Evolutionary conservation across 306 rosid genomes (phyloP).

Genomic region (Arachis stenosperma): DNA sequence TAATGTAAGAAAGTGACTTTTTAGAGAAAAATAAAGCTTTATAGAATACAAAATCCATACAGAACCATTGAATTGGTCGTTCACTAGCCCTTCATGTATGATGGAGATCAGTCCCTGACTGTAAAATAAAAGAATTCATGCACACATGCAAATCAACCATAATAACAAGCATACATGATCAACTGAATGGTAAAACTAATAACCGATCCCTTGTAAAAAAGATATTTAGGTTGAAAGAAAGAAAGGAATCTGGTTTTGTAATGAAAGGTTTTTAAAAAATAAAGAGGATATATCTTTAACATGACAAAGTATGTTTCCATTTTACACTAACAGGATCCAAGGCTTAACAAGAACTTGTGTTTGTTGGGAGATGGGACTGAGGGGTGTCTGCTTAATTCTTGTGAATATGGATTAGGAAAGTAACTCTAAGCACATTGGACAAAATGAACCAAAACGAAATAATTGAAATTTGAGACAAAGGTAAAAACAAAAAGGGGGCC

Average conservation of each 20-base stretch:
- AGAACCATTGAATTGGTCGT: slow-evolving; percentile 46
- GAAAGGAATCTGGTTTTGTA: background rate
- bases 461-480: background rate
- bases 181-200: background rate
- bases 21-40: slow-evolving; percentile 13
- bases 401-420: background rate
- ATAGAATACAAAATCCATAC: slow-evolving; percentile 42
- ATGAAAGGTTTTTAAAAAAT: too few species aligned
- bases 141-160: slow-evolving; percentile 26
- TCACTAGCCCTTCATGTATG: slow-evolving; percentile 50
- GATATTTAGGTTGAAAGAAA: too few species aligned
- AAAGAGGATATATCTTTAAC: too few species aligned
- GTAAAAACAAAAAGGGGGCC: background rate
- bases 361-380: too few species aligned
- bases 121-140: slow-evolving; percentile 40
- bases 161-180: background rate
- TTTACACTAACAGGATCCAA: too few species aligned
- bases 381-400: too few species aligned
- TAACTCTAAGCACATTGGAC: background rate
- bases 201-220: background rate
- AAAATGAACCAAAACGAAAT: background rate
- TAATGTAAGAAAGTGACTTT: slow-evolving; percentile 48
- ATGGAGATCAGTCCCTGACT: slow-evolving; percentile 46
- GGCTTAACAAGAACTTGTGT: too few species aligned
- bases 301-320: too few species aligned